These are phyloP conservation scores for Diplogelasinospora grovesii DNA, from an alignment of 495 filamentous ascomycete species.

Conservation along the genomic window DNA sequence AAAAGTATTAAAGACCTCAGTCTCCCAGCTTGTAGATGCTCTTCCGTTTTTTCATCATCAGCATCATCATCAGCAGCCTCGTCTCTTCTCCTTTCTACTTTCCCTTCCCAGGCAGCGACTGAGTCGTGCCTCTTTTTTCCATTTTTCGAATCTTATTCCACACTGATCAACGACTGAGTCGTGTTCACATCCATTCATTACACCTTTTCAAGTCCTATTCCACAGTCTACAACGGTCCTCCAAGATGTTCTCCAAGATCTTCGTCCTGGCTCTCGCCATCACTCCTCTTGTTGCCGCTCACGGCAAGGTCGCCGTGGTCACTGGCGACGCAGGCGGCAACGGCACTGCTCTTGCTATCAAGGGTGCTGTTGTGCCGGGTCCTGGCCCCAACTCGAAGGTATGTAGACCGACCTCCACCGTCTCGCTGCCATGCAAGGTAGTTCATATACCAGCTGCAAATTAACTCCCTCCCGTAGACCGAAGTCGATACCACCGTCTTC, in stretches of 20 bases:
- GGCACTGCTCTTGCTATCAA: slow-evolving; percentile 20
- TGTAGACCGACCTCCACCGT: background rate
- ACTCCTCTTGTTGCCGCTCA: slow-evolving; percentile 20
- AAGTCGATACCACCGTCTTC: slow-evolving; percentile 25
- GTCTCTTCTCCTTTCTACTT: background rate
- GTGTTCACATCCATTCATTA: background rate
- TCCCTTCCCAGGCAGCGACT: slow-evolving; percentile 1
- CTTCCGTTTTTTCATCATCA: background rate
- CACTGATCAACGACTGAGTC: background rate
- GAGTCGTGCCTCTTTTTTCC: slow-evolving; percentile 3
- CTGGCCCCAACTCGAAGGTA: slow-evolving; percentile 14
- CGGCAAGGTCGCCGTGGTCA: slow-evolving; percentile 20
- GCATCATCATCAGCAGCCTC: background rate
- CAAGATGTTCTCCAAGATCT: slow-evolving; percentile 12
- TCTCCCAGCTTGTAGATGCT: background rate
- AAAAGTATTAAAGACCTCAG: background rate
- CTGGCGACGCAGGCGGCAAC: slow-evolving; percentile 22
- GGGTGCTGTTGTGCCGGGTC: slow-evolving; percentile 18
- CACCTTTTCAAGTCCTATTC: background rate
- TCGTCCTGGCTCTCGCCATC: slow-evolving; percentile 11
- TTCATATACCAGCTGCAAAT: background rate
- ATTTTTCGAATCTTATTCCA: background rate
- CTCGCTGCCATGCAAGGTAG: too few relatives aligned
- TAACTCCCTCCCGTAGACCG: slow-evolving; percentile 2
- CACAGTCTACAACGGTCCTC: background rate